phyloP scores from a whole-genome alignment of 2,329 filamentous ascomycete genomes.

The Pseudophaeomoniella oleicola region DNA sequence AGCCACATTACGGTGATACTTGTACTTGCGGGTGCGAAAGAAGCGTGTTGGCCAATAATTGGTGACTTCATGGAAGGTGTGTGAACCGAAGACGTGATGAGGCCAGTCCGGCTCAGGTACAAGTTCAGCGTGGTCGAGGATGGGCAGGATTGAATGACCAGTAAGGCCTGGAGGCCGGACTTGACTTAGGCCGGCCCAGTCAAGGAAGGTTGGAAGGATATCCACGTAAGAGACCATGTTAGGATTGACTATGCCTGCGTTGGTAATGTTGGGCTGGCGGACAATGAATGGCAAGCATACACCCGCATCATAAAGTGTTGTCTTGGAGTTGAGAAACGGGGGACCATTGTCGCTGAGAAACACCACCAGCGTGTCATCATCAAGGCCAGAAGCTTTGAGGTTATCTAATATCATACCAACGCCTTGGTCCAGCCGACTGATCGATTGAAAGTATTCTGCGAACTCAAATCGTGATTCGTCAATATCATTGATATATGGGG shows the following conservation, averaged over 20 bases:
- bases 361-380: conserved; percentile 26
- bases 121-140: conserved; percentile 12
- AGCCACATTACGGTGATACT: conserved; percentile 36
- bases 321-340: conserved; percentile 37
- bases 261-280: conserved; percentile 15
- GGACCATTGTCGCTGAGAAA: conserved; percentile 36
- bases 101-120: conserved; percentile 4
- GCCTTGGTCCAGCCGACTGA: conserved; percentile 26
- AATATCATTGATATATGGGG: conserved; percentile 25
- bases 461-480: conserved; percentile 28
- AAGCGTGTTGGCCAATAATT: conserved; percentile 38
- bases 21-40: conserved; percentile 27
- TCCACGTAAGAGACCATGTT: conserved; percentile 33
- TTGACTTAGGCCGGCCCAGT: conserved; percentile 19
- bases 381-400: conserved; percentile 18
- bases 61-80: conserved; percentile 36
- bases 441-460: conserved; percentile 26
- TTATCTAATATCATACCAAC: conserved; percentile 25
- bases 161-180: conserved; percentile 3
- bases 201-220: conserved; percentile 30
- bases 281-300: conserved; percentile 29
- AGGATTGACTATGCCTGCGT: conserved; percentile 19
- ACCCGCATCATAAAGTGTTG: conserved; percentile 34
- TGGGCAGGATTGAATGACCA: conserved; percentile 25
- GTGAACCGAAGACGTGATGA: conserved; percentile 32